These are phyloP conservation scores for Russula ochroleuca DNA, from an alignment of 768 basidiomycete genomes.

Conservation along the genomic window DNA sequence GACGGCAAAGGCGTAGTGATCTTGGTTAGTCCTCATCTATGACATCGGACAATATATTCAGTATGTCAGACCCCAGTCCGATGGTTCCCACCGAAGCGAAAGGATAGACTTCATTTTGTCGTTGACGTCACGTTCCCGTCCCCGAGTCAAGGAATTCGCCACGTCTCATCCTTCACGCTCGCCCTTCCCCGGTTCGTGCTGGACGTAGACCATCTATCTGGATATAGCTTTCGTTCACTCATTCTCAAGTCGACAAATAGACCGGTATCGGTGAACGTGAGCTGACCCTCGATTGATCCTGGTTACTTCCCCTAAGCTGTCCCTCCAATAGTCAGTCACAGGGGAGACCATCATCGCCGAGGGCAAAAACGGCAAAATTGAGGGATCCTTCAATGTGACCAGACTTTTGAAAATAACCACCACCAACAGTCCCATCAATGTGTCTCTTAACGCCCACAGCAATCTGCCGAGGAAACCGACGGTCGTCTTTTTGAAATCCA, in stretches of 20 bases:
- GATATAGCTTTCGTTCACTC: not conserved
- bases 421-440: conserved; percentile 6
- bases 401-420: not conserved
- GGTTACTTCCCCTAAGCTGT: not conserved
- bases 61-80: conserved; percentile 9
- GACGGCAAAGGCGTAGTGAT: conserved; percentile 1
- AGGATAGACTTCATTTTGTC: conserved; percentile 2
- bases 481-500: not conserved
- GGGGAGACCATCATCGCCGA: not conserved
- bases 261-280: conserved; percentile 7
- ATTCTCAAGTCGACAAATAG: conserved; percentile 11
- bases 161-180: not conserved
- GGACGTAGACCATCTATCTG: not conserved
- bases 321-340: conserved; percentile 1
- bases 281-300: not conserved
- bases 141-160: not conserved
- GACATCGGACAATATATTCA: not conserved
- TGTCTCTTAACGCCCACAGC: not conserved
- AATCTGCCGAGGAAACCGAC: not conserved
- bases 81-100: conserved; percentile 1
- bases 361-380: conserved; percentile 8
- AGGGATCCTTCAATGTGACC: conserved; percentile 9
- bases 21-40: conserved; percentile 3
- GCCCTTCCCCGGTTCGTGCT: conserved; percentile 2
- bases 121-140: conserved; percentile 14